Conservation (phyloP, 495 filamentous ascomycete species). For the Hypoxylon fuscum region DNA sequence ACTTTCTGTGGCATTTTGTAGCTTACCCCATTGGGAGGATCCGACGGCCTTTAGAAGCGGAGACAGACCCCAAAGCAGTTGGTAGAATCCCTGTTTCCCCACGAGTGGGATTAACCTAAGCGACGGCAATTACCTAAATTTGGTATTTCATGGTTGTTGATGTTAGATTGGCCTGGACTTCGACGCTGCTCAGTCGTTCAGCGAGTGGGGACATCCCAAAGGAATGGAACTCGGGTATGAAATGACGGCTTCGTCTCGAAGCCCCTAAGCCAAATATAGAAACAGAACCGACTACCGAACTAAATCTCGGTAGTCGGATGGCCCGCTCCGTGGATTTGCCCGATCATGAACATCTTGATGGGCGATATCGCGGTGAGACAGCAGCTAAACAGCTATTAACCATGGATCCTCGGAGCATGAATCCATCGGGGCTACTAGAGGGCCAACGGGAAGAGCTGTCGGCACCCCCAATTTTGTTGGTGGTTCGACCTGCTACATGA, state of each 20-base stretch:
- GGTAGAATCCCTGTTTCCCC: neutral
- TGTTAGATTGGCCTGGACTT: neutral
- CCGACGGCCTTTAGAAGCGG: constrained; percentile 4
- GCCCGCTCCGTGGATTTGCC: neutral
- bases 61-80: neutral
- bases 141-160: neutral
- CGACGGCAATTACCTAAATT: neutral
- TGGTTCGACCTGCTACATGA: no score
- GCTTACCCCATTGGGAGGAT: constrained; percentile 7
- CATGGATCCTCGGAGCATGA: neutral
- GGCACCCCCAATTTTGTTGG: neutral
- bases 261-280: constrained; percentile 1
- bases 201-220: neutral
- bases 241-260: neutral
- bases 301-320: constrained; percentile 11
- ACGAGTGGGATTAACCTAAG: neutral
- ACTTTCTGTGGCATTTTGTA: neutral
- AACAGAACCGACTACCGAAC: constrained; percentile 6
- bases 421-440: neutral
- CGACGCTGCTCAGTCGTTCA: neutral
- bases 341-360: neutral
- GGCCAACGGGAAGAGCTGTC: neutral
- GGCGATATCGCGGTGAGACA: neutral
- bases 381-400: neutral
- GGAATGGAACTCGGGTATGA: constrained; percentile 4